Conservation (phyloP, 768 basidiomycete genomes). For the Hygrocybe punicea region DNA sequence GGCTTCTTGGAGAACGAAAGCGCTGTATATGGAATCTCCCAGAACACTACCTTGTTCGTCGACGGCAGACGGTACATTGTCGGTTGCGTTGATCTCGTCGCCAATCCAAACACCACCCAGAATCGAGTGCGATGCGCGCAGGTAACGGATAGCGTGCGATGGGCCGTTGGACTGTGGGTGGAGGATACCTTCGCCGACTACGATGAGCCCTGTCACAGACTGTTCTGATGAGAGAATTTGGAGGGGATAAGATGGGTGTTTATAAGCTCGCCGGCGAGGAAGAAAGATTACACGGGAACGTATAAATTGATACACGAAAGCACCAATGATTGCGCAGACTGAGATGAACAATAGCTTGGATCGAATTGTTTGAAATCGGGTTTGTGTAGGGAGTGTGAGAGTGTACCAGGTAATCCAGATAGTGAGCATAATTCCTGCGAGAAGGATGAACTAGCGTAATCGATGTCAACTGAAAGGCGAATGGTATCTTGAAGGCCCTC, state of each 20-base stretch:
- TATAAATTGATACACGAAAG: slow-evolving; percentile 37
- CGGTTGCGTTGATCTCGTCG: slow-evolving; percentile 42
- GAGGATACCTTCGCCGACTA: slow-evolving; percentile 70
- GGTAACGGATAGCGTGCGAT: slow-evolving; percentile 53
- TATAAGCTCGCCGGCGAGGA: slow-evolving; percentile 49
- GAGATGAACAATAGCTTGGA: slow-evolving; percentile 28
- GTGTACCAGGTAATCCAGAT: slow-evolving; percentile 1
- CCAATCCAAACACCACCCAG: slow-evolving; percentile 80
- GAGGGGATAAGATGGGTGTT: slow-evolving; percentile 52
- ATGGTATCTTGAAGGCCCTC: slow-evolving; percentile 15
- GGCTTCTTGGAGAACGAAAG: slow-evolving; percentile 87
- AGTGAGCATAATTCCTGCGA: slow-evolving; percentile 12
- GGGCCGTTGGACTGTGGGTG: slow-evolving; percentile 30
- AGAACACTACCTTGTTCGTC: slow-evolving; percentile 55
- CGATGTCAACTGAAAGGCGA: neutral
- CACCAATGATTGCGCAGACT: slow-evolving; percentile 35
- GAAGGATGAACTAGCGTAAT: slow-evolving; percentile 15
- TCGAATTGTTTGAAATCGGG: slow-evolving; percentile 7
- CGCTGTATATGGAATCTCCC: slow-evolving; percentile 77
- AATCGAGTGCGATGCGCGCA: slow-evolving; percentile 63
- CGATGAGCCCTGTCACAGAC: slow-evolving; percentile 76
- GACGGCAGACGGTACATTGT: slow-evolving; percentile 38
- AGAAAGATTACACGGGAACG: slow-evolving; percentile 56
- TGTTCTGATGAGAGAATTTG: slow-evolving; percentile 63
- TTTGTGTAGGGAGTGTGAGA: neutral